Evolutionary conservation across 2,329 filamentous ascomycete genomes (phyloP), one percentile per base, ranked within the genome.

Genomic region (Trichophyton verrucosum): DNA sequence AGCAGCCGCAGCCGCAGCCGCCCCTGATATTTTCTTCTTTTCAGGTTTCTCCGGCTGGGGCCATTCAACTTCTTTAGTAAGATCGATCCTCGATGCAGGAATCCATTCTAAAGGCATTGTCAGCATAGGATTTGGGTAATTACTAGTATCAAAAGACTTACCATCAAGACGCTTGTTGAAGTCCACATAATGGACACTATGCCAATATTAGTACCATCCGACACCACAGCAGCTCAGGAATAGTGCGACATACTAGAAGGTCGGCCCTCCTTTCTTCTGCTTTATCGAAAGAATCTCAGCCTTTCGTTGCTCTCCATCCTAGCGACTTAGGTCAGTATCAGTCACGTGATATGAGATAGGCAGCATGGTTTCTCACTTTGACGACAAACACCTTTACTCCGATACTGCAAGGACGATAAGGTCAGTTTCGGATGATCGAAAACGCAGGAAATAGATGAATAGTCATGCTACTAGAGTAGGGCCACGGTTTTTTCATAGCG

Each of bases 211-310:
- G 70, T 59, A 68, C 11, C 65, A 60, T 38, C 40, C 24, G 17
- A 38, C 42, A 40, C 47, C 15, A 46, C 51, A 64, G 13, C 20
- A 55, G 24, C 27, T 17, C 7, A 61, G 2, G 11, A 9, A 17
- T 24, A 11, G 15, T 7, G 9, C 3, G 17, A 27, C 76, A 59
- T 73, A 79, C 77, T 96, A 96, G 71, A 92, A 96, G 60, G 89
- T 88, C 44, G 89, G 87, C 15, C 88, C 86, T 69, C 89, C 92
- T 74, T 95, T 95, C 22, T 89, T 88, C 62, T 91, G 89, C 70
- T 89, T 87, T 67, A 97, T 95, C 62, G 90, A 94, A n/a, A 99
- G 78, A 64, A 99, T 96, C 74, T 99, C 94, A 68, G 94, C 94
- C 76, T 94, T 91, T 68, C 94, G 86, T 64, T 88, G 82, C 69